These are phyloP conservation scores for Aspergillus steynii DNA, from an alignment of 495 filamentous ascomycete species.

Conservation along the genomic window DNA sequence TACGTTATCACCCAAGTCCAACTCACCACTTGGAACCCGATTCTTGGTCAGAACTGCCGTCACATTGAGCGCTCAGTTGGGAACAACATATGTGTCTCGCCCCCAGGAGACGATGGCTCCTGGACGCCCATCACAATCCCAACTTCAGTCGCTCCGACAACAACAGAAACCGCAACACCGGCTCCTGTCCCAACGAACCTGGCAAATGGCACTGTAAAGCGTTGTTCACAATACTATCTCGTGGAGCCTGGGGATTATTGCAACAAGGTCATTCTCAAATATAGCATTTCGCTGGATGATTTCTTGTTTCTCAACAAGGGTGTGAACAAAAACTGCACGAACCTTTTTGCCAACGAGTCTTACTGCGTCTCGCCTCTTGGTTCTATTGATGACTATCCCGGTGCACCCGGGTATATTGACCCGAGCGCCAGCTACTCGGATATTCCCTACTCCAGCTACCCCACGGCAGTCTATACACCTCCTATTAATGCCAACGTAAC, in stretches of 20 bases:
- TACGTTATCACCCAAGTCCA: slow-evolving; percentile 4
- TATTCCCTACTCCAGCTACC: neutral
- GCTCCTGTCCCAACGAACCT: slow-evolving; percentile 9
- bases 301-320: slow-evolving; percentile 11
- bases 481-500: neutral
- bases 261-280: slow-evolving; percentile 9
- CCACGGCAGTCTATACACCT: slow-evolving; percentile 4
- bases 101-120: slow-evolving; percentile 7
- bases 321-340: slow-evolving; percentile 8
- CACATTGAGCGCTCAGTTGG: slow-evolving; percentile 6
- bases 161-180: slow-evolving; percentile 1
- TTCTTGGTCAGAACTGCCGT: slow-evolving; percentile 2
- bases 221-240: slow-evolving; percentile 6
- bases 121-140: slow-evolving; percentile 4
- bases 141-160: neutral
- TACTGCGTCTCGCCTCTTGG: slow-evolving; percentile 11
- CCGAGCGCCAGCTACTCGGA: neutral
- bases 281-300: slow-evolving; percentile 9
- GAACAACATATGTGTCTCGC: slow-evolving; percentile 4
- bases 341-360: slow-evolving; percentile 7
- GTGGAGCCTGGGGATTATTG: slow-evolving; percentile 10
- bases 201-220: slow-evolving; percentile 6
- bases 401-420: slow-evolving; percentile 3
- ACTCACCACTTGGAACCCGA: slow-evolving; percentile 10
- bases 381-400: slow-evolving; percentile 8